Percentiles rank a stretch among this genome's conserved stretches.
Evolutionary conservation across 768 basidiomycete species (phyloP).

Genomic region (Agaricus sinodeliciosus): DNA sequence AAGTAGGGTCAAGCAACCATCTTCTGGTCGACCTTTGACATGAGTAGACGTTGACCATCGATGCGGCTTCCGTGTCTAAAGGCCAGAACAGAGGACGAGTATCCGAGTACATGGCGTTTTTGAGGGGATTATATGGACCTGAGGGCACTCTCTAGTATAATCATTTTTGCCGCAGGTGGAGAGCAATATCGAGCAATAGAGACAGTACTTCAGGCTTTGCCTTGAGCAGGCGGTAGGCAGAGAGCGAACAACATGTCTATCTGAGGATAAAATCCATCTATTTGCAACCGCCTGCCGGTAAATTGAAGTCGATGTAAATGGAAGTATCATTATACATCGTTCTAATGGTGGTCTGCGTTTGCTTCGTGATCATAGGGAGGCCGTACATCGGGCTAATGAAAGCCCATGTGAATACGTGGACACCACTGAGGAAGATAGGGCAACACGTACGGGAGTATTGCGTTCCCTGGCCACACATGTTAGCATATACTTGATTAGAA

Average conservation of each 20-base stretch:
- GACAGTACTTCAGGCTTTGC: neutral
- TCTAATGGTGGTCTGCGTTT: slow-evolving; percentile 27
- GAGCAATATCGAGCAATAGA: neutral
- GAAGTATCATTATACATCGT: neutral
- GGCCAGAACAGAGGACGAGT: neutral
- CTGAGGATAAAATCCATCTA: neutral
- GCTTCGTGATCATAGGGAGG: slow-evolving; percentile 61
- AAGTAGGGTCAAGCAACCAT: neutral
- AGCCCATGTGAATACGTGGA: slow-evolving; percentile 4
- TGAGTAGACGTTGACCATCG: neutral
- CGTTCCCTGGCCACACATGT: slow-evolving; percentile 52
- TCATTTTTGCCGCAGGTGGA: neutral
- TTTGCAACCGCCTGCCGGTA: neutral
- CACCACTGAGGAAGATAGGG: neutral
- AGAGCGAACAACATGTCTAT: neutral
- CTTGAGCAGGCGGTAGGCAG: neutral
- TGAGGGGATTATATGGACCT: slow-evolving; percentile 2
- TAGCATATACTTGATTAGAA: slow-evolving; percentile 6
- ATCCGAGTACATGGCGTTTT: slow-evolving; percentile 2
- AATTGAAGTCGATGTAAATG: neutral
- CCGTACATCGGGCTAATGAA: slow-evolving; percentile 50
- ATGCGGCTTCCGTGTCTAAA: neutral
- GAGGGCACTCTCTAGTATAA: neutral
- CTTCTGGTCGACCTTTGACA: neutral
- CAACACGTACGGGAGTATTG: slow-evolving; percentile 61